Evolutionary conservation across 768 basidiomycete genomes (phyloP), one percentile per base, ranked within the genome.

Genomic region (Kwoniella sp.): DNA sequence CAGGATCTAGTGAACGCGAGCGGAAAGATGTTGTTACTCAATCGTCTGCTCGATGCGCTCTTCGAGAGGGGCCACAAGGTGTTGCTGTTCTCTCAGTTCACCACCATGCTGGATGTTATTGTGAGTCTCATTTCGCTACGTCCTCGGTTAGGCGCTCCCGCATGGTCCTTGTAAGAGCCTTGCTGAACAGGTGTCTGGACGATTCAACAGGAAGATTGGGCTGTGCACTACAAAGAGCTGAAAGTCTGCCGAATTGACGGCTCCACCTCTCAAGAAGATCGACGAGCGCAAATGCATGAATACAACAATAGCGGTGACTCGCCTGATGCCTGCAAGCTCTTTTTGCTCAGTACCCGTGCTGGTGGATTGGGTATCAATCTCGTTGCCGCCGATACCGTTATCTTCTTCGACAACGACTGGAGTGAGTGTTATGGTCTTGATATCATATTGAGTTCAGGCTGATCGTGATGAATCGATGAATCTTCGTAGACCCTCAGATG

Each of bases 11-110:
- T 94, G 25, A 87, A 89, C 60, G 87, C 87, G 0, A 92, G 90
- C 60, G 96, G 96, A 19, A 99, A 99, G 83, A 98, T 98, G 95
- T 88, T 98, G 84, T 82, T 99, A 1, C 85, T 99, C 0, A 90
- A 97, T 67, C 86, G 93, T 6, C 82, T 99, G 9, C 84, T 99
- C 8, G 86, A 86, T 30, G 92, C 88, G 60, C 81, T 99, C 29
- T 91, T 98, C 80, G 83, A 82, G 40, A 82, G 88, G 2, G 85
- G 84, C 8, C 93, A 95, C 80, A 95, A 92, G 75, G 90, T 91
- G 0, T 80, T 93, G 53, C 64, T 84, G 26, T 83, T 83, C 69
- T 80, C 90, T 61, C 95, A 99, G 80, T 98, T 99, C 80, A 93
- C 90, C 50, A 92, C 89, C 3, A 92, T 98, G 92, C 82, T 98